Conservation (phyloP, 768 basidiomycete species). For the Tricholoma sp. region DNA sequence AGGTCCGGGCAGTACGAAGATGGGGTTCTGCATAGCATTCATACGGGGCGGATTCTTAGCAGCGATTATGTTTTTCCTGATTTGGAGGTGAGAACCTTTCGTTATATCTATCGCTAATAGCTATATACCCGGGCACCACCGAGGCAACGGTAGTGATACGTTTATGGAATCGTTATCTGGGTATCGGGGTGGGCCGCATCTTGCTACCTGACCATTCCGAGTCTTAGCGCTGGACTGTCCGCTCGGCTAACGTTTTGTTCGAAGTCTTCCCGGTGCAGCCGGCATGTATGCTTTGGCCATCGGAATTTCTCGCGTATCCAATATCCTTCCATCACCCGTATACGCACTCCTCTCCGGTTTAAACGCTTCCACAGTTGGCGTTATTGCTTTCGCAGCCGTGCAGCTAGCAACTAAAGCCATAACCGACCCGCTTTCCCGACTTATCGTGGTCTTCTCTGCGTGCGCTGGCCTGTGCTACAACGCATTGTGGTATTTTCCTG, state of each 20-base stretch:
- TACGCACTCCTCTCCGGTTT: conserved; percentile 47
- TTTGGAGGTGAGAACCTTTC: neutral
- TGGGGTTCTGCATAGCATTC: conserved; percentile 42
- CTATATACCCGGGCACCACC: too few species aligned
- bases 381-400: conserved; percentile 47
- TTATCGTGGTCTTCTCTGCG: conserved; percentile 37
- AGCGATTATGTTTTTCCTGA: conserved; percentile 14
- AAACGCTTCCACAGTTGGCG: conserved; percentile 49
- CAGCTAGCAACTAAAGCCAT: conserved; percentile 41
- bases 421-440: conserved; percentile 38
- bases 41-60: conserved; percentile 37
- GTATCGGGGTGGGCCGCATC: too few species aligned
- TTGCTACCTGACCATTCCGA: too few species aligned
- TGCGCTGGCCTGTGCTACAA: conserved; percentile 46
- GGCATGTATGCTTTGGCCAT: conserved; percentile 43
- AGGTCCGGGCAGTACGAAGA: conserved; percentile 43
- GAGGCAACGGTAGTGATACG: too few species aligned
- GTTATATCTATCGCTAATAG: too few species aligned
- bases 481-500: conserved; percentile 48
- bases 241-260: conserved; percentile 38
- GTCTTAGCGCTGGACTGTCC: too few species aligned
- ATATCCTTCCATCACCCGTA: conserved; percentile 38
- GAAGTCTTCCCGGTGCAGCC: conserved; percentile 38
- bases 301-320: conserved; percentile 37
- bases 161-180: too few species aligned